Evolutionary conservation across 805 yeast species (phyloP).

Genomic region (Metschnikowia picachoensis): DNA sequence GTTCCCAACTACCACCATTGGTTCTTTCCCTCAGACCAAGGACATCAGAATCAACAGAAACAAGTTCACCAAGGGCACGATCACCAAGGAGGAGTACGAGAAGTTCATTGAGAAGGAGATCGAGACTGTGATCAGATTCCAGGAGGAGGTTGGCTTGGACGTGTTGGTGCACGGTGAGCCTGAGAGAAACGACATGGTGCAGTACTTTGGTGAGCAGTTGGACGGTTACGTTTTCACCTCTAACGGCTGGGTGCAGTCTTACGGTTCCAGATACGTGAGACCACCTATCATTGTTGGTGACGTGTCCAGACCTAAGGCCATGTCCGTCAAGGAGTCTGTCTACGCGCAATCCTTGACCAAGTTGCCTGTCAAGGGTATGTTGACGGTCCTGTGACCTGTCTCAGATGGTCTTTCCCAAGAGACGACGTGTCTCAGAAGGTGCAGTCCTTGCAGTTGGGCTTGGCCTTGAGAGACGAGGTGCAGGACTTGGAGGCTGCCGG

Average conservation of each 20-base stretch:
- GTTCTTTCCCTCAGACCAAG: conserved; percentile 99
- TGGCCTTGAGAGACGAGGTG: conserved; percentile 98
- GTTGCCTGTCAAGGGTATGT: conserved; percentile 99
- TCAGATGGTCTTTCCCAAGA: conserved; percentile 99
- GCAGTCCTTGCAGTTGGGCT: conserved; percentile 94
- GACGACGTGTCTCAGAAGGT: conserved; percentile 89
- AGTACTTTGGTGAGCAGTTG: conserved; percentile 98
- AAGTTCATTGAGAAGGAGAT: conserved; percentile 95
- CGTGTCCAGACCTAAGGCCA: conserved; percentile 95
- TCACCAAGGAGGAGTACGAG: conserved; percentile 93
- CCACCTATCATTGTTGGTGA: conserved; percentile 99
- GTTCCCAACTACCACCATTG: conserved; percentile 99
- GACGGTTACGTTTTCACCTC: conserved; percentile 98
- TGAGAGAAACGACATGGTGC: conserved; percentile 99
- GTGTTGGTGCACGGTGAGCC: conserved; percentile 99
- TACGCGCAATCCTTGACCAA: conserved; percentile 95
- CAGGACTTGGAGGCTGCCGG: conserved; percentile 98
- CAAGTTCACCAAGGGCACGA: conserved; percentile 95
- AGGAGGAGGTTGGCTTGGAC: conserved; percentile 97
- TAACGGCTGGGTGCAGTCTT: conserved; percentile 99
- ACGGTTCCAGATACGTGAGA: conserved; percentile 99
- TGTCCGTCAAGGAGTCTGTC: conserved; percentile 99
- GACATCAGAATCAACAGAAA: conserved; percentile 98
- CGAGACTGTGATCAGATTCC: conserved; percentile 94
- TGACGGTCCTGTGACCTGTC: conserved; percentile 98